Evolutionary conservation across 83 land plant species (phyloP).

Genomic region (Thuja plicata): DNA sequence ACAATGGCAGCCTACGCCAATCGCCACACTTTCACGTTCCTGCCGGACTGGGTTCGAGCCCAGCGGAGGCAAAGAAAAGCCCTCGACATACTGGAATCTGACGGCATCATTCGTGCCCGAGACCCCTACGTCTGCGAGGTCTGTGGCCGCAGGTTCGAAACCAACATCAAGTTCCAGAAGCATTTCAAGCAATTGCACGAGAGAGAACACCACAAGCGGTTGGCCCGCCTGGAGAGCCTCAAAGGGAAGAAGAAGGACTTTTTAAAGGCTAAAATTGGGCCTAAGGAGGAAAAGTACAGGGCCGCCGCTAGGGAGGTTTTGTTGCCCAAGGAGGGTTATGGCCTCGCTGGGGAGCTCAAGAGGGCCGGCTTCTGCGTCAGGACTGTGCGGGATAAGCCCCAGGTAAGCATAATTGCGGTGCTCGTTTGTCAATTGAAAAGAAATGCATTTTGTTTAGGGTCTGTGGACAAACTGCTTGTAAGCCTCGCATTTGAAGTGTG

Average conservation of each 20-base stretch:
- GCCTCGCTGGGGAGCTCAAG: constrained; percentile 63
- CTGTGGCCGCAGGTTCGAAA: constrained; percentile 74
- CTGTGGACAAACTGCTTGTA: neutral
- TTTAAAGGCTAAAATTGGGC: constrained; percentile 41
- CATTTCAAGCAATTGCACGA: constrained; percentile 83
- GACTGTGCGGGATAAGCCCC: constrained; percentile 53
- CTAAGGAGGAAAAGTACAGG: constrained; percentile 78
- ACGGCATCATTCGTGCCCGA: constrained; percentile 31
- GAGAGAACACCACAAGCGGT: constrained; percentile 73
- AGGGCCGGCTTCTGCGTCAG: constrained; percentile 76
- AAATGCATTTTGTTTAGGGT: neutral
- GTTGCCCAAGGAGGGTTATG: constrained; percentile 65
- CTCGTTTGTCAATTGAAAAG: neutral
- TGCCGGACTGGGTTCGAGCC: constrained; percentile 50
- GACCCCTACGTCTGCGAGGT: constrained; percentile 56
- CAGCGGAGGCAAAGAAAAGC: constrained; percentile 42
- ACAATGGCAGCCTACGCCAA: constrained; percentile 77
- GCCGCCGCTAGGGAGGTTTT: constrained; percentile 53
- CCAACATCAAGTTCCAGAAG: constrained; percentile 48
- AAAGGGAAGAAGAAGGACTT: constrained; percentile 45
- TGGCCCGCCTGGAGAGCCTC: constrained; percentile 53
- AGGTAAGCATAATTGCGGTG: constrained; percentile 3
- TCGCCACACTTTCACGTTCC: constrained; percentile 55
- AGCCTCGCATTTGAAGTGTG: neutral
- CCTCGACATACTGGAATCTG: constrained; percentile 44